Conservation (phyloP, 2,329 filamentous ascomycete species). For the Hirsutella rhossiliensis region DNA sequence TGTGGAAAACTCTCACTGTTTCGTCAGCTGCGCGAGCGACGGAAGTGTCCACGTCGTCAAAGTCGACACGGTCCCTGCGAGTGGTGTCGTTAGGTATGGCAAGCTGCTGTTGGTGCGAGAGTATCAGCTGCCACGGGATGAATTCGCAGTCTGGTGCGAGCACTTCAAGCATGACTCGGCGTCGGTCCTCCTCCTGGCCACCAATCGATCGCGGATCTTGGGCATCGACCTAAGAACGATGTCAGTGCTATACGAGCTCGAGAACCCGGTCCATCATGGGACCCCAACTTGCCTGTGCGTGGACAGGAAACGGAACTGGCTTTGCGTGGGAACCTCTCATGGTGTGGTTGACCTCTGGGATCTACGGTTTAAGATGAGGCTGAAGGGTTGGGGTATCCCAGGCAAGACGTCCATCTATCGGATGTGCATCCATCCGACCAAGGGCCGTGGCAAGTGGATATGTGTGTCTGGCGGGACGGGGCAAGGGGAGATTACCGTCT, state of each 20-base stretch:
- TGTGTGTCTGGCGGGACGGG: constrained; percentile 82
- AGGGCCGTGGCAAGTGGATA: constrained; percentile 70
- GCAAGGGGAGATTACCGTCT: constrained; percentile 82
- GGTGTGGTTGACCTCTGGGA: constrained; percentile 94
- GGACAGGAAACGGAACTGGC: constrained; percentile 77
- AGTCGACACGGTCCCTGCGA: constrained; percentile 42
- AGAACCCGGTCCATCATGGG: constrained; percentile 85
- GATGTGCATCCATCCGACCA: constrained; percentile 65
- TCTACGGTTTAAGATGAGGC: constrained; percentile 77
- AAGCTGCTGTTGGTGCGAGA: constrained; percentile 66
- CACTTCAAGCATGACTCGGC: constrained; percentile 75
- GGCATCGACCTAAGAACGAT: constrained; percentile 83
- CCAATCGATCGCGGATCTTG: constrained; percentile 71
- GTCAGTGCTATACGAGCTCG: constrained; percentile 65
- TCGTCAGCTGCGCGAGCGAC: constrained; percentile 81
- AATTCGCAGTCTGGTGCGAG: constrained; percentile 81
- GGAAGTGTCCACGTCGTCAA: constrained; percentile 85
- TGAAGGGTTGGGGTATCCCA: constrained; percentile 80
- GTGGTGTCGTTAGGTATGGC: constrained; percentile 57
- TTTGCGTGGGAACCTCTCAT: constrained; percentile 83
- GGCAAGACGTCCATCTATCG: constrained; percentile 71
- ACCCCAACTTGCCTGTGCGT: constrained; percentile 85
- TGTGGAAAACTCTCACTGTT: constrained; percentile 86
- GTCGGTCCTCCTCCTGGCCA: constrained; percentile 78
- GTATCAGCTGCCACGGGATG: constrained; percentile 61